These are phyloP conservation scores for Phytophthora chlamydospora DNA, from an alignment of 352 stramenopile species.

Conservation along the genomic window DNA sequence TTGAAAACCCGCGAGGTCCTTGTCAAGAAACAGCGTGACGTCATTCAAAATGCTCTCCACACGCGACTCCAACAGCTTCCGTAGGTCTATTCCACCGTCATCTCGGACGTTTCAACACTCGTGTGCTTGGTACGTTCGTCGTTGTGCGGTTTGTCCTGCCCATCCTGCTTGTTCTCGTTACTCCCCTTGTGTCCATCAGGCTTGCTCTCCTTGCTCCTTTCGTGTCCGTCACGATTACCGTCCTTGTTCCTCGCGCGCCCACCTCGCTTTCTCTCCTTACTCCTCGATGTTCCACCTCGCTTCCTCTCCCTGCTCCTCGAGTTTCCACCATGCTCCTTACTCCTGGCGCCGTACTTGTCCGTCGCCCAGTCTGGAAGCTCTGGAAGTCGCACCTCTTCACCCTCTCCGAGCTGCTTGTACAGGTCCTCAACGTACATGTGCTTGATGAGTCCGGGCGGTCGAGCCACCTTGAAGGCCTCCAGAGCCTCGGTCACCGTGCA, in stretches of 20 bases:
- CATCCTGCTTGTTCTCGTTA: not conserved
- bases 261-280: constrained; percentile 4
- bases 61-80: constrained; percentile 35
- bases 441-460: constrained; percentile 81
- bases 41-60: constrained; percentile 47
- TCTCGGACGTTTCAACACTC: constrained; percentile 1
- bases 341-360: constrained; percentile 60
- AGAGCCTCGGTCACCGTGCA: constrained; percentile 65
- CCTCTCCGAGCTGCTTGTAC: constrained; percentile 50
- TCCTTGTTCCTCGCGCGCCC: not conserved
- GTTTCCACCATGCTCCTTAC: not conserved
- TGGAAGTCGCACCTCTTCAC: constrained; percentile 54
- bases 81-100: constrained; percentile 6
- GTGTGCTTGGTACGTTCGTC: not conserved
- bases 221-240: not conserved
- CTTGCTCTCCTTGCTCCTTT: not conserved
- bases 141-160: not conserved
- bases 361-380: constrained; percentile 65
- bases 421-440: constrained; percentile 85
- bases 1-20: constrained; percentile 43
- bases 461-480: constrained; percentile 62
- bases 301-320: not conserved
- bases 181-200: not conserved
- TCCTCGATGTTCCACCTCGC: constrained; percentile 23
- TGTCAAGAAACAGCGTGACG: constrained; percentile 42